phyloP scores from a whole-genome alignment of 352 stramenopile species.

The Blastocystis sp. region DNA sequence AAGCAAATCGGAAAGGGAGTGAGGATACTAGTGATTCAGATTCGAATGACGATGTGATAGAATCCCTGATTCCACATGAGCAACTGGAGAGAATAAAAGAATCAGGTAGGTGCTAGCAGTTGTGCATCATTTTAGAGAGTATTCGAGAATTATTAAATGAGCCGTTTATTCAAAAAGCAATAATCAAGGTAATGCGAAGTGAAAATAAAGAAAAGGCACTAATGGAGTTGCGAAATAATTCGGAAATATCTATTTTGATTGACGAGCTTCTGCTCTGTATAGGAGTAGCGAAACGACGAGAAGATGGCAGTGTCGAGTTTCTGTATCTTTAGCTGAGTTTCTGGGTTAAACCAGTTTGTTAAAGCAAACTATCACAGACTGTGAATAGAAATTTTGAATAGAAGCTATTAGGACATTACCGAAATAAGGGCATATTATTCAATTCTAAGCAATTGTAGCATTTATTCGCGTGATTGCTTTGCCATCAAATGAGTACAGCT shows the following conservation, averaged over 20 bases:
- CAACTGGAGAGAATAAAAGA: background rate
- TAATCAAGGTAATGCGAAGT: background rate
- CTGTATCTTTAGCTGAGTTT: background rate
- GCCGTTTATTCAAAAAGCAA: conserved; percentile 22
- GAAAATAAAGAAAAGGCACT: conserved; percentile 37
- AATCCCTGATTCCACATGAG: background rate
- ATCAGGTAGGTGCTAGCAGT: background rate
- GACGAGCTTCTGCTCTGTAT: conserved; percentile 43
- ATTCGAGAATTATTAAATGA: conserved; percentile 30
- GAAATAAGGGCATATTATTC: background rate
- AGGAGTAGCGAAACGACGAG: background rate
- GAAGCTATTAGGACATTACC: background rate
- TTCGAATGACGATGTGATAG: background rate
- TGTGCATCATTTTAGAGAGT: background rate
- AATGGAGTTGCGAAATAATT: conserved; percentile 20
- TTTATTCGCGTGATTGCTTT: background rate
- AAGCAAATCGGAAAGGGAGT: background rate
- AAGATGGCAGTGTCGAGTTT: conserved; percentile 48
- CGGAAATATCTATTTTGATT: conserved; percentile 32
- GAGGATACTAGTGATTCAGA: background rate
- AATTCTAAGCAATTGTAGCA: background rate
- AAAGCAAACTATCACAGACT: background rate
- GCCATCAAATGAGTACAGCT: background rate
- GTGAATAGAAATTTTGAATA: too few relatives aligned
- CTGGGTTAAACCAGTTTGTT: background rate